Conservation (phyloP, 23 red algal species). For the Gracilaria domingensis region DNA sequence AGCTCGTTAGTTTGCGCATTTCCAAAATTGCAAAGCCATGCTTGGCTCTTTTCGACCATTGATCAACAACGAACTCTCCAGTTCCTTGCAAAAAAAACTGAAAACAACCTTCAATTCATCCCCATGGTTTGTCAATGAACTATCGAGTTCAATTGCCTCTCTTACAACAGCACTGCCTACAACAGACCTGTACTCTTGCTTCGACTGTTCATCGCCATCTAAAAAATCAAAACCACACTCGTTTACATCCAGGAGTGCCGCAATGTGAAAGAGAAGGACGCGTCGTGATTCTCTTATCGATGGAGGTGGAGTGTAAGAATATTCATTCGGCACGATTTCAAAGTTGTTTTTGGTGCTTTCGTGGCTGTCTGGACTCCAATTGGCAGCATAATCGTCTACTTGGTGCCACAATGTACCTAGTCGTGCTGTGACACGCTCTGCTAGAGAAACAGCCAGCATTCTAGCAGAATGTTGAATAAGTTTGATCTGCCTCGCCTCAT, state of each 20-base stretch:
- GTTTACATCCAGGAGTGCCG: not conserved
- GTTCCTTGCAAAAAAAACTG: not conserved
- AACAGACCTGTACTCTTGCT: not conserved
- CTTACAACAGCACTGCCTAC: not conserved
- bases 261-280: too few species aligned
- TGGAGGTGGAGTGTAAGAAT: too few species aligned
- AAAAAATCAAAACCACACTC: conserved; percentile 16
- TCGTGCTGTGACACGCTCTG: not conserved
- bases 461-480: too few species aligned
- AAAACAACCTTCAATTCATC: not conserved
- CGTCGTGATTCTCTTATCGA: too few species aligned
- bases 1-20: not conserved
- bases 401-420: not conserved
- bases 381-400: not conserved
- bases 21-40: conserved; percentile 3
- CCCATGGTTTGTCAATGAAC: not conserved
- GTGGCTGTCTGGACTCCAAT: not conserved
- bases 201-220: not conserved
- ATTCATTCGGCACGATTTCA: too few species aligned
- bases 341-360: too few species aligned
- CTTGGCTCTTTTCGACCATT: not conserved
- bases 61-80: not conserved
- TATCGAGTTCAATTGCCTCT: conserved; percentile 1
- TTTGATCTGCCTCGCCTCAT: not conserved
- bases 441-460: too few species aligned